Evolutionary conservation across 1,284 basidiomycete genomes (phyloP).

Genomic region (Phlebopus sp.): DNA sequence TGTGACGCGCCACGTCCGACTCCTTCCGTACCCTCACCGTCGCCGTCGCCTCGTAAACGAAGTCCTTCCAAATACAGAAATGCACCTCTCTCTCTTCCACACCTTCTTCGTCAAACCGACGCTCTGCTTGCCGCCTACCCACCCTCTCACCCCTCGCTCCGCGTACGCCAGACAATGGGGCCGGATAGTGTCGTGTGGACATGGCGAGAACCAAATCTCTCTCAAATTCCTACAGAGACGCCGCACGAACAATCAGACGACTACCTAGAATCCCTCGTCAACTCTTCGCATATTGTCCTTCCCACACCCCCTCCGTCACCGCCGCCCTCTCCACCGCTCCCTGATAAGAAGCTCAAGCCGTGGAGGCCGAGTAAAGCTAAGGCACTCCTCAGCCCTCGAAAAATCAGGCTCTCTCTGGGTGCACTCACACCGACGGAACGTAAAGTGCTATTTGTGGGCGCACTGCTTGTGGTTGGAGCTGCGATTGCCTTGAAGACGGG

Average conservation of each 20-base stretch:
- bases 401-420: constrained; percentile 21
- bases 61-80: constrained; percentile 15
- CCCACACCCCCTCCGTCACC: constrained; percentile 37
- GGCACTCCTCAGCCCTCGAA: constrained; percentile 27
- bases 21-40: constrained; percentile 7
- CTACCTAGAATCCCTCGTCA: constrained; percentile 62
- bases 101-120: constrained; percentile 45
- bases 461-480: constrained; percentile 62
- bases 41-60: background rate
- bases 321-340: background rate
- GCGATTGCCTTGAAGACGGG: constrained; percentile 51
- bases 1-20: constrained; percentile 4
- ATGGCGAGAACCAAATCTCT: constrained; percentile 21
- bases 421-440: constrained; percentile 36
- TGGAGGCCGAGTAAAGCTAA: constrained; percentile 19
- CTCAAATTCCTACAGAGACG: background rate
- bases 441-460: constrained; percentile 55
- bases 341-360: constrained; percentile 15
- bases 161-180: constrained; percentile 64
- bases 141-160: constrained; percentile 44
- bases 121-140: constrained; percentile 43
- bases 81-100: constrained; percentile 37
- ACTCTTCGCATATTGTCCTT: constrained; percentile 54
- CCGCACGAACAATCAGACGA: constrained; percentile 37
- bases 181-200: constrained; percentile 53